Evolutionary conservation across 179 eudicot genomes (phyloP).

Genomic region (Pouteria campechiana): DNA sequence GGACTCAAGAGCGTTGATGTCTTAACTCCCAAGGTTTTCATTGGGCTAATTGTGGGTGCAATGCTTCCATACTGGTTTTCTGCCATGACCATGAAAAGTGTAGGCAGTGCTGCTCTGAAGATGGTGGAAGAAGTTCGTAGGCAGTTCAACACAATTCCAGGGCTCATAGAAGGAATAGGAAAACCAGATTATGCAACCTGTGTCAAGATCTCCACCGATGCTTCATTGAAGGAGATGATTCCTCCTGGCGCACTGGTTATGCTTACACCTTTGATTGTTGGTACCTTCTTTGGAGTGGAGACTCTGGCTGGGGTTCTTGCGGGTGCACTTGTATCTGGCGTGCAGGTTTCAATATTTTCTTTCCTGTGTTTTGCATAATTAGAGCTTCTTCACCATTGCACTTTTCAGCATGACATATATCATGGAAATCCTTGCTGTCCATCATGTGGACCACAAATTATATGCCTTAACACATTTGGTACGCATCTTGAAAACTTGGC

Average conservation of each 20-base stretch:
- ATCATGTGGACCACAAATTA: too few relatives aligned
- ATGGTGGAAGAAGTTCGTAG: slow-evolving; percentile 46
- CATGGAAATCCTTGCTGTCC: too few relatives aligned
- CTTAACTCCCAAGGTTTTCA: slow-evolving; percentile 35
- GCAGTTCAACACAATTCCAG: slow-evolving; percentile 32
- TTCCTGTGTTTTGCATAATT: too few relatives aligned
- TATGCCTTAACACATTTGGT: too few relatives aligned
- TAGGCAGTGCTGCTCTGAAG: slow-evolving; percentile 36
- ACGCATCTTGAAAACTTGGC: too few relatives aligned
- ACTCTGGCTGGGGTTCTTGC: slow-evolving; percentile 44
- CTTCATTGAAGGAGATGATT: slow-evolving; percentile 35
- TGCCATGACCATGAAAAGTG: slow-evolving; percentile 52
- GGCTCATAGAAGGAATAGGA: slow-evolving; percentile 34
- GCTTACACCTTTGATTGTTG: slow-evolving; percentile 32
- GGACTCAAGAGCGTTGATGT: slow-evolving; percentile 23
- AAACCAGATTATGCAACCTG: slow-evolving; percentile 43
- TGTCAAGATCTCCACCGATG: slow-evolving; percentile 43
- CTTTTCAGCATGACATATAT: too few relatives aligned
- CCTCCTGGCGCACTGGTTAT: slow-evolving; percentile 43
- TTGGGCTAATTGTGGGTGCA: slow-evolving; percentile 32
- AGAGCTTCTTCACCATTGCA: too few relatives aligned
- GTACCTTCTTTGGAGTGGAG: slow-evolving; percentile 38
- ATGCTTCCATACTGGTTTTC: slow-evolving; percentile 50
- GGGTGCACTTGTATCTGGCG: slow-evolving; percentile 46
- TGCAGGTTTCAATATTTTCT: too few relatives aligned